Base-by-base conservation (phyloP, 495 filamentous ascomycete genomes). In the Penicillium silybi region DNA sequence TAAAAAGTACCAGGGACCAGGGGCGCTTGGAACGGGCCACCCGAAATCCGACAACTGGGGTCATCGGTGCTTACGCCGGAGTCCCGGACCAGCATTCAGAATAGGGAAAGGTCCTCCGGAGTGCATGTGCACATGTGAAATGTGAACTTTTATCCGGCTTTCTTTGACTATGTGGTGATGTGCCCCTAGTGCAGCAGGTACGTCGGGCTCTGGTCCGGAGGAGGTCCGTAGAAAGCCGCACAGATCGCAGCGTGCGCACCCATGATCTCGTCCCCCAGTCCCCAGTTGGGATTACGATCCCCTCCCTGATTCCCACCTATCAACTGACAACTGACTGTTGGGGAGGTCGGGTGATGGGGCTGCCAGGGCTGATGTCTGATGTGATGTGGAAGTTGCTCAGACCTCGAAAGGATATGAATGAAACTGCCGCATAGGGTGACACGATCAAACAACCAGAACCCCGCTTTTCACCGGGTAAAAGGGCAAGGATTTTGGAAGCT, bases 241-340 rank as follows among this genome's bases (percentile, higher is more conserved):
- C 50, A 27, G 50, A 52, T 52, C 50, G 29, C 48, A 43, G n/a
- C 38, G 42, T 27, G 47, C 27, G 17, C 35, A 47, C 44, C 44
- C 50, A 46, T 46, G 50, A 25, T 41, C 44, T n/a, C n/a, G n/a
- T n/a, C n/a, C n/a, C n/a, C n/a, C n/a, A 34, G 52, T 41, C 53
- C 46, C 52, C 46, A 41, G 44, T n/a, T 46, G 39, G 39, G 40
- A 53, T 48, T 41, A 23, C 37, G 44, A 53, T 46, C 11, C 29
- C 8, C 29, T 9, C 8, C 29, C 11, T n/a, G n/a, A n/a, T n/a
- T 13, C 29, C 22, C 18, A 20, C 37, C 16, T 37, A 23, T 27
- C 35, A 16, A 41, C 43, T 42, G 34, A 42, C 37, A 35, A 7
- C 13, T 17, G n/a, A 22, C 15, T 34, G 23, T 15, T 32, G 37